These are phyloP conservation scores for Puya raimondii DNA, from an alignment of 176 grass and related monocot genomes.

Conservation along the genomic window DNA sequence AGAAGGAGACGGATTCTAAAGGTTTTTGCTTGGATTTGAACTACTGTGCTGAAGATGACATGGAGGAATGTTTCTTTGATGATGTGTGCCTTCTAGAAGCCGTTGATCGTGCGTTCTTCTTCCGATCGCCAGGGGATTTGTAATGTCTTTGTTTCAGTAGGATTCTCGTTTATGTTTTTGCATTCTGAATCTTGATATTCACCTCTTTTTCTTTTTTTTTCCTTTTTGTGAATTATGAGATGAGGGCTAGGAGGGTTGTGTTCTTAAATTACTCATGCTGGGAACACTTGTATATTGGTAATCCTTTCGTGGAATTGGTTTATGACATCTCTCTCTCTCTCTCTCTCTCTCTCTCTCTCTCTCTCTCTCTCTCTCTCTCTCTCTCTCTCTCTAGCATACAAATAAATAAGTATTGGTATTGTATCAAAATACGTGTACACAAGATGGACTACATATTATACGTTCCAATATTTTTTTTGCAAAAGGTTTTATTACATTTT, in stretches of 20 bases:
- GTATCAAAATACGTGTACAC: background rate
- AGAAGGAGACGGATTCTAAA: constrained; percentile 19
- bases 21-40: constrained; percentile 69
- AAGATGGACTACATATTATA: background rate
- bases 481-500: background rate
- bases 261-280: constrained; percentile 4
- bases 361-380: no score
- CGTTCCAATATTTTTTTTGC: no score
- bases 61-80: constrained; percentile 9
- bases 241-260: background rate
- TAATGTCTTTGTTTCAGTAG: constrained; percentile 20
- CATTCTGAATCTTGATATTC: constrained; percentile 15
- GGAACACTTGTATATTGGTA: constrained; percentile 2
- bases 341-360: background rate
- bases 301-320: constrained; percentile 6
- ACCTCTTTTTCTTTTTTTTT: background rate
- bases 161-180: constrained; percentile 8
- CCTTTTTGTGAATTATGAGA: background rate
- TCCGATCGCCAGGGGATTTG: constrained; percentile 26
- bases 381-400: no score
- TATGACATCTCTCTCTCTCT: background rate
- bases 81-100: constrained; percentile 24
- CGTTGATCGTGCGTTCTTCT: constrained; percentile 60
- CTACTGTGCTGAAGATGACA: constrained; percentile 22
- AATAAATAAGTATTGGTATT: no score